Percentiles rank a stretch among this genome's conserved stretches.
These are phyloP conservation scores for Acer campestre DNA, from an alignment of 345 rosid species.

Conservation along the genomic window DNA sequence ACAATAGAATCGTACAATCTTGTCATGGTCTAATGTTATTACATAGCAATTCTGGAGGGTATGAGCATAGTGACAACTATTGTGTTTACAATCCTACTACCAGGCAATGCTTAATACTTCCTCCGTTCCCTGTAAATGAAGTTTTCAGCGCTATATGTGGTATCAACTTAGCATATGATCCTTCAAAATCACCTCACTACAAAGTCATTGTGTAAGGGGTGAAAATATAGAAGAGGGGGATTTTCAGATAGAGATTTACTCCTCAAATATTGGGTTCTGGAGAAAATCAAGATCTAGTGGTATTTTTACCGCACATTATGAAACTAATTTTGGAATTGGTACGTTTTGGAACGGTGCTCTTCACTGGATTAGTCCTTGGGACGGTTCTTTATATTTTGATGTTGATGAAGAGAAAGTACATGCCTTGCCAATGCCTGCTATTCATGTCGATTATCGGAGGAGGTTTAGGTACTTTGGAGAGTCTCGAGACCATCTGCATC, in stretches of 20 bases:
- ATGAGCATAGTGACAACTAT: too few relatives aligned
- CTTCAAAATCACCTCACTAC: too few relatives aligned
- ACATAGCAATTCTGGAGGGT: too few relatives aligned
- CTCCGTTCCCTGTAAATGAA: too few relatives aligned
- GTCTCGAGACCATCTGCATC: slow-evolving; percentile 32
- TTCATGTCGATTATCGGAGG: slow-evolving; percentile 8
- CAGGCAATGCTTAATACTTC: too few relatives aligned
- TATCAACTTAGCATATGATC: too few relatives aligned
- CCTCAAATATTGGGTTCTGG: slow-evolving; percentile 42
- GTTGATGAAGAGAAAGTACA: slow-evolving; percentile 26
- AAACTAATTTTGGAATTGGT: not conserved
- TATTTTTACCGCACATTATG: slow-evolving; percentile 10
- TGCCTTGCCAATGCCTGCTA: slow-evolving; percentile 31
- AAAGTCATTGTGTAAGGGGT: too few relatives aligned
- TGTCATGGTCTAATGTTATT: too few relatives aligned
- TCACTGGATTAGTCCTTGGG: slow-evolving; percentile 35
- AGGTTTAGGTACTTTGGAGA: slow-evolving; percentile 26
- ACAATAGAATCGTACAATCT: too few relatives aligned
- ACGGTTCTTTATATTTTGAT: slow-evolving; percentile 26
- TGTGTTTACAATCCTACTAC: too few relatives aligned
- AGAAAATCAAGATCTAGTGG: slow-evolving; percentile 17
- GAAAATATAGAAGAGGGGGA: not conserved
- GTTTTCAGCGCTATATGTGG: too few relatives aligned
- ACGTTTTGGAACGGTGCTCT: slow-evolving; percentile 23
- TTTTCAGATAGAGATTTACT: slow-evolving; percentile 36